A percentile compares a stretch with the other conserved stretches of the same genome.
These are phyloP conservation scores for Populus euphratica DNA, from an alignment of 345 rosid genomes.

Conservation along the genomic window DNA sequence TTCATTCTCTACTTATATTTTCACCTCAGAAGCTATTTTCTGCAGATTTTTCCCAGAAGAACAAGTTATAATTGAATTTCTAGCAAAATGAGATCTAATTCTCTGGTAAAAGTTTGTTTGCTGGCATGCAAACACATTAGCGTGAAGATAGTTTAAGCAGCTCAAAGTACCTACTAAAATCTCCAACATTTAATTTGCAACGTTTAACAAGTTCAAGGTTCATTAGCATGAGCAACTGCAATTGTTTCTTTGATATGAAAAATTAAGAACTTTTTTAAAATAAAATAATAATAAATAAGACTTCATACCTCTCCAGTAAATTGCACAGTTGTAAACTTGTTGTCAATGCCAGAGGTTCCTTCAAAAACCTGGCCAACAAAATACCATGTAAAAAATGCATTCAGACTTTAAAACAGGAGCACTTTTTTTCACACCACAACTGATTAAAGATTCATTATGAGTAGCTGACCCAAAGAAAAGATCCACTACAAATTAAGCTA, in stretches of 20 bases:
- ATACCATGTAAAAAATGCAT: constrained; percentile 1
- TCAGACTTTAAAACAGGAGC: not conserved
- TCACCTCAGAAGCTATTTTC: not conserved
- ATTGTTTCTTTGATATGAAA: not conserved
- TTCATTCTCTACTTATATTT: not conserved
- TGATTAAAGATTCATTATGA: not conserved
- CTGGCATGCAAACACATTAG: not conserved
- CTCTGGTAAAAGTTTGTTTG: not conserved
- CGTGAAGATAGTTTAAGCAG: not conserved
- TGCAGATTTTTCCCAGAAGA: not conserved
- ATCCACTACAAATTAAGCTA: not conserved
- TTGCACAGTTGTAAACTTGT: constrained; percentile 87
- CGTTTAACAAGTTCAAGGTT: not conserved
- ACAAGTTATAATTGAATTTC: not conserved
- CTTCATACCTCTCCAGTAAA: constrained; percentile 82
- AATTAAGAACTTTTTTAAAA: not conserved
- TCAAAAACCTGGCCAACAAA: constrained; percentile 64
- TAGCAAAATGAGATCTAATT: not conserved
- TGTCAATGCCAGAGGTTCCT: constrained; percentile 95
- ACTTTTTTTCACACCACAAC: not conserved
- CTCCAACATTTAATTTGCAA: not conserved
- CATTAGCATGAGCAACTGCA: not conserved
- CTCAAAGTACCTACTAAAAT: not conserved
- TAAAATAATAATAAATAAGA: not conserved
- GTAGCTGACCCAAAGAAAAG: not conserved